Conservation (phyloP, 345 rosid genomes). For the Eucalyptus leucophloia region DNA sequence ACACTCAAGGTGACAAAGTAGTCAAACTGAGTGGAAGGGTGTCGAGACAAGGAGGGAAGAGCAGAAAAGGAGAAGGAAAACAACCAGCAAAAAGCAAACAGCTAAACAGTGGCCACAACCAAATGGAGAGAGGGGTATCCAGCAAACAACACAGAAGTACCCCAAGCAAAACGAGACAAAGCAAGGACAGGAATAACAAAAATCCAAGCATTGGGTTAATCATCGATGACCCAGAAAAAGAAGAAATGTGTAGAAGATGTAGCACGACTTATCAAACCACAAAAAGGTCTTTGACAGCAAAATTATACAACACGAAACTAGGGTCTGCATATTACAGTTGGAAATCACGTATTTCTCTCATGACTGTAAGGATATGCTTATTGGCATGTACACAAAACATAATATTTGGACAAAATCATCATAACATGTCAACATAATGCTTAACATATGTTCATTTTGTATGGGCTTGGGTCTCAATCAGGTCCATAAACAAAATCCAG, state of each 20-base stretch:
- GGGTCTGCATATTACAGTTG: neutral
- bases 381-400: neutral
- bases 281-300: neutral
- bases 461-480: neutral
- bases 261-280: neutral
- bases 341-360: neutral
- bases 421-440: neutral
- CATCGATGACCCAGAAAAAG: neutral
- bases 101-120: too few species aligned
- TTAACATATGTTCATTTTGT: neutral
- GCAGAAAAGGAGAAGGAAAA: too few species aligned
- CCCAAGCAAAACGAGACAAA: too few species aligned
- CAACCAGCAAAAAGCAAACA: too few species aligned
- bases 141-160: too few species aligned
- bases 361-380: neutral
- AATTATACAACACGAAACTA: neutral
- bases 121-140: too few species aligned
- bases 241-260: neutral
- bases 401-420: neutral
- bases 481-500: neutral
- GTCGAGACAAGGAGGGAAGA: too few species aligned
- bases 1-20: too few species aligned
- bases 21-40: too few species aligned
- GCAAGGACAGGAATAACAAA: too few species aligned
- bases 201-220: neutral